A percentile compares a stretch with the other conserved stretches of the same genome.
phyloP scores from a whole-genome alignment of 1,139 yeast genomes.

The Yamadazyma membranifaciens region DNA sequence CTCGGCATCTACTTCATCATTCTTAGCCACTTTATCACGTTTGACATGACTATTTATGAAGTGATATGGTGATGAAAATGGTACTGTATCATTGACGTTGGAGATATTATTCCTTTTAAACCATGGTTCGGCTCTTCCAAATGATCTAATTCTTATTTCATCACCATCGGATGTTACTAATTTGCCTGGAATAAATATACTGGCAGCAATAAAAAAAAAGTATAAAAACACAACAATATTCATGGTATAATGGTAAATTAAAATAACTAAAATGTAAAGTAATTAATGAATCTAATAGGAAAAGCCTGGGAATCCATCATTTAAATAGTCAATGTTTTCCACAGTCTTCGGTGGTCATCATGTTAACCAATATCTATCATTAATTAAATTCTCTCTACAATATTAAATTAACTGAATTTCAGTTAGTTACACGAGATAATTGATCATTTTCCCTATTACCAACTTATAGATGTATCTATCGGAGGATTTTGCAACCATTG shows the following conservation, averaged over 20 bases:
- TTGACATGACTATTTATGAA: constrained; percentile 1
- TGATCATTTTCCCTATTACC: not conserved
- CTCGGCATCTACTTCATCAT: not conserved
- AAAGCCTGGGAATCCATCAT: not conserved
- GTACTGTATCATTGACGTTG: not conserved
- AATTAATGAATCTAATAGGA: no score
- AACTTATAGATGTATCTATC: no score
- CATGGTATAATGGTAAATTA: not conserved
- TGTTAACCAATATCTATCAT: no score
- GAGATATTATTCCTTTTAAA: not conserved
- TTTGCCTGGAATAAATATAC: constrained; percentile 9
- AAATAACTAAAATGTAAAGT: no score
- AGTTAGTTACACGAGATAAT: not conserved
- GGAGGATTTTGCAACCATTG: no score
- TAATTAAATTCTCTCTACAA: not conserved
- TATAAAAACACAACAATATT: not conserved
- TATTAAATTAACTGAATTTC: no score
- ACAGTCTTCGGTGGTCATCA: no score
- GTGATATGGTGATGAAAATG: not conserved
- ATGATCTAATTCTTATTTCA: constrained; percentile 5
- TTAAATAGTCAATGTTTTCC: not conserved
- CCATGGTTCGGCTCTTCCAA: constrained; percentile 6
- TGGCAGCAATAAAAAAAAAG: not conserved
- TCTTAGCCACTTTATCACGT: not conserved
- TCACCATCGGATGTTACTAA: not conserved